Percentiles rank a stretch among this genome's conserved stretches.
These are phyloP conservation scores for Fomitopsis serialis DNA, from an alignment of 768 basidiomycete species.

Conservation along the genomic window DNA sequence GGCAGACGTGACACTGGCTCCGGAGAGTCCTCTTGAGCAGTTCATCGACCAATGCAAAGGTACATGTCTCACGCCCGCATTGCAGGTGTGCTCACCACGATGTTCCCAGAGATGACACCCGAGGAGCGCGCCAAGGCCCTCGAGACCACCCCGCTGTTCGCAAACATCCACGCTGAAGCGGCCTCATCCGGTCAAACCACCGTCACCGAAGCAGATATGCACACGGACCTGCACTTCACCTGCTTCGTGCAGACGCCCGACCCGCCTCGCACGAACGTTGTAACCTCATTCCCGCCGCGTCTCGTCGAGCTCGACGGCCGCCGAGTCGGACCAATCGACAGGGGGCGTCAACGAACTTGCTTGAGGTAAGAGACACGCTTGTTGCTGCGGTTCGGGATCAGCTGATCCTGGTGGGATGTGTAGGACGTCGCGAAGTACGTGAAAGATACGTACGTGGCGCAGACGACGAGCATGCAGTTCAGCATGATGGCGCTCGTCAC, in stretches of 20 bases:
- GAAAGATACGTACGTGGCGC: constrained; percentile 51
- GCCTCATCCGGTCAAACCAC: constrained; percentile 67
- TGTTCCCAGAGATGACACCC: constrained; percentile 53
- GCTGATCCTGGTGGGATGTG: background rate
- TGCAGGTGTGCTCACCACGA: background rate
- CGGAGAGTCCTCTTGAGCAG: constrained; percentile 54
- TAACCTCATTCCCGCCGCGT: constrained; percentile 26
- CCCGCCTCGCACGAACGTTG: constrained; percentile 26
- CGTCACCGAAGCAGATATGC: constrained; percentile 48
- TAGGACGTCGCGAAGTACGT: constrained; percentile 67
- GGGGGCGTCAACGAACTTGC: constrained; percentile 54
- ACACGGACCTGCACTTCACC: constrained; percentile 83
- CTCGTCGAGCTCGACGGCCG: constrained; percentile 85
- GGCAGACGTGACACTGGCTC: constrained; percentile 52
- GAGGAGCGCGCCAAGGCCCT: constrained; percentile 71
- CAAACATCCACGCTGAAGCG: constrained; percentile 67
- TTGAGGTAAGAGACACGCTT: constrained; percentile 35
- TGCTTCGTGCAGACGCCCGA: constrained; percentile 74
- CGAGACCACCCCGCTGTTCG: constrained; percentile 72
- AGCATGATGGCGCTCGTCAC: constrained; percentile 59
- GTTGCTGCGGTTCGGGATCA: background rate
- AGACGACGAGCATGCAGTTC: constrained; percentile 52
- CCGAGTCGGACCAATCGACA: constrained; percentile 74
- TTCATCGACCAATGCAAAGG: constrained; percentile 66
- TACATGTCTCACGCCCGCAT: constrained; percentile 16